These are phyloP conservation scores for Letharia columbiana DNA, from an alignment of 495 filamentous ascomycete species.

Conservation along the genomic window DNA sequence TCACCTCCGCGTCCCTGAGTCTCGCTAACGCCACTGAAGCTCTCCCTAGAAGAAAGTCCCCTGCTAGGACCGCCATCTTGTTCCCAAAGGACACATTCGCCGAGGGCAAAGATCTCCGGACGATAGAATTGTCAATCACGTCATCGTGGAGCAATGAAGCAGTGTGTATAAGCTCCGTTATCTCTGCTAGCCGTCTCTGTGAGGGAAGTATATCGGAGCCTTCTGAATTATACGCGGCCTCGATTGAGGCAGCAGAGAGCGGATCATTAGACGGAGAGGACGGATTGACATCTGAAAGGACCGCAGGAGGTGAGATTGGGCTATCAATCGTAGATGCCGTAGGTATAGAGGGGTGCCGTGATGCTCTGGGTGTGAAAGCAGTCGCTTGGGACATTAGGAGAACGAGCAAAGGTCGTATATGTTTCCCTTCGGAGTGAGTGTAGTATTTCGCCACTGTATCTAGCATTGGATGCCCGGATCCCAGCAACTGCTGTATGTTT, in stretches of 20 bases:
- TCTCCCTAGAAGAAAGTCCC: slow-evolving; percentile 86
- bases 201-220: slow-evolving; percentile 79
- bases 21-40: slow-evolving; percentile 91
- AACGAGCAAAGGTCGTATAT: slow-evolving; percentile 87
- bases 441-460: slow-evolving; percentile 98
- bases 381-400: slow-evolving; percentile 94
- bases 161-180: slow-evolving; percentile 93
- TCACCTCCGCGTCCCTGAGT: slow-evolving; percentile 84
- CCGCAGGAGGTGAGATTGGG: slow-evolving; percentile 62
- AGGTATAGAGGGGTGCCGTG: slow-evolving; percentile 19
- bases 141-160: slow-evolving; percentile 96
- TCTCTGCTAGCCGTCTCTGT: slow-evolving; percentile 89
- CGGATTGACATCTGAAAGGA: slow-evolving; percentile 81
- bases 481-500: slow-evolving; percentile 79
- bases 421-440: slow-evolving; percentile 92
- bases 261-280: slow-evolving; percentile 41
- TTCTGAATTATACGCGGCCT: slow-evolving; percentile 40
- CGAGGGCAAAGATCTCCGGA: slow-evolving; percentile 71
- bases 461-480: slow-evolving; percentile 84
- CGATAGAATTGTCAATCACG: slow-evolving; percentile 86
- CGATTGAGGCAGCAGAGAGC: slow-evolving; percentile 41
- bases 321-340: slow-evolving; percentile 49
- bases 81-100: slow-evolving; percentile 94
- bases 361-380: slow-evolving; percentile 60
- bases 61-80: slow-evolving; percentile 96